phyloP scores from a whole-genome alignment of 768 basidiomycete genomes.

The Lentinula raphanica region DNA sequence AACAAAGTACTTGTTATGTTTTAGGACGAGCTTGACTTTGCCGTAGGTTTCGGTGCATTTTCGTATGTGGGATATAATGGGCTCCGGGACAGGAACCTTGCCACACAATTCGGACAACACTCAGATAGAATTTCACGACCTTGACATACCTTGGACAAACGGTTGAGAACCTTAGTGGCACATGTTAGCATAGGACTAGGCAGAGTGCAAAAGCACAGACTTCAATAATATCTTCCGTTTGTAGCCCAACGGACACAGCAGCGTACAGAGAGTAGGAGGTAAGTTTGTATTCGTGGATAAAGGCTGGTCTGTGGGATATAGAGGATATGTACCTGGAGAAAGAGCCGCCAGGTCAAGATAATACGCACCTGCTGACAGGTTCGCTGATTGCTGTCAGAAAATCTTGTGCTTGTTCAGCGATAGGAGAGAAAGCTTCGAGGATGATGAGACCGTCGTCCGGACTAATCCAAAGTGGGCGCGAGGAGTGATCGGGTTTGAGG shows the following conservation, averaged over 20 bases:
- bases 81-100: conserved; percentile 88
- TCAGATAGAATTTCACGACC: not conserved
- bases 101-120: not conserved
- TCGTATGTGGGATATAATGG: conserved; percentile 81
- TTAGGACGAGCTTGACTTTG: conserved; percentile 96
- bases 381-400: conserved; percentile 97
- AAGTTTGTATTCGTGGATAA: conserved; percentile 99
- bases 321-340: conserved; percentile 7
- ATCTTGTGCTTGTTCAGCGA: conserved; percentile 97
- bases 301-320: conserved; percentile 69
- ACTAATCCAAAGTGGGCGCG: conserved; percentile 94
- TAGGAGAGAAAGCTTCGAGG: conserved; percentile 94
- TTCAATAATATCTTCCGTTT: conserved; percentile 98
- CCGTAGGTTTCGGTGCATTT: conserved; percentile 95
- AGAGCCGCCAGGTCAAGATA: conserved; percentile 7
- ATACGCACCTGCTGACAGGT: conserved; percentile 91
- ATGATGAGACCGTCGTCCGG: conserved; percentile 91
- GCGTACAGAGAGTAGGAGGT: conserved; percentile 98
- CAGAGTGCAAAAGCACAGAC: conserved; percentile 40
- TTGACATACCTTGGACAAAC: conserved; percentile 63
- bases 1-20: conserved; percentile 96
- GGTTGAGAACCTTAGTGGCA: conserved; percentile 61
- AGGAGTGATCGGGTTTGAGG: conserved; percentile 85
- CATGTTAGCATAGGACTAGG: conserved; percentile 24
- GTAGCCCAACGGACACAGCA: conserved; percentile 95